These are phyloP conservation scores for Diatrype stigma DNA, from an alignment of 2,329 filamentous ascomycete genomes.

Conservation along the genomic window DNA sequence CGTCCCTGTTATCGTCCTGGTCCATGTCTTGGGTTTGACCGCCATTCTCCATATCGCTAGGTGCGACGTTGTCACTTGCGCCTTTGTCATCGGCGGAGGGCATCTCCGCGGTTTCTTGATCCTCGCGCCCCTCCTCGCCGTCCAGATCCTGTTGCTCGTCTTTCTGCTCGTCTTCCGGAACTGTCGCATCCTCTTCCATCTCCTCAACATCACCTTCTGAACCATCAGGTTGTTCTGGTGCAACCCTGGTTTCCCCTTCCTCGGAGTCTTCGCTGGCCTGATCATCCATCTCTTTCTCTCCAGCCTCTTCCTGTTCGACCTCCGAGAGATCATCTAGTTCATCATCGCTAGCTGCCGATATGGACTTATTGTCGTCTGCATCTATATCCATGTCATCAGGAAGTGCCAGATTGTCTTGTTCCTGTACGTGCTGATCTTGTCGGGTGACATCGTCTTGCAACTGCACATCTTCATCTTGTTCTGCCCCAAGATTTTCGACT, in stretches of 20 bases:
- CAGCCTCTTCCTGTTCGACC: conserved; percentile 35
- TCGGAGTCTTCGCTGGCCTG: conserved; percentile 34
- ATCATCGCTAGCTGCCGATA: conserved; percentile 48
- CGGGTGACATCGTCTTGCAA: conserved; percentile 53
- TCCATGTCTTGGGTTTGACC: conserved; percentile 64
- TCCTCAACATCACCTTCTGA: conserved; percentile 38
- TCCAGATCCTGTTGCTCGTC: conserved; percentile 30
- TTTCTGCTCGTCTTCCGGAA: conserved; percentile 33
- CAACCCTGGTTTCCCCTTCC: conserved; percentile 41
- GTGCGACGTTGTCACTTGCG: conserved; percentile 58
- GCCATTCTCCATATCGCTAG: conserved; percentile 59
- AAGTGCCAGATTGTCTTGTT: conserved; percentile 77
- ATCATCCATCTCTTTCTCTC: conserved; percentile 32
- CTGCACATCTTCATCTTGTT: conserved; percentile 53
- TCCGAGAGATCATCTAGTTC: conserved; percentile 56
- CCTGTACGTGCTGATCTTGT: conserved; percentile 71
- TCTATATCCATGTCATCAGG: conserved; percentile 87
- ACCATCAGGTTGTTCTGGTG: conserved; percentile 44
- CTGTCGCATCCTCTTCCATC: conserved; percentile 21
- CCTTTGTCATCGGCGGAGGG: conserved; percentile 40
- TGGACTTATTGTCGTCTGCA: conserved; percentile 56
- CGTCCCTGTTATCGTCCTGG: conserved; percentile 57
- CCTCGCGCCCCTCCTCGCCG: conserved; percentile 25
- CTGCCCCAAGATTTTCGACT: conserved; percentile 58
- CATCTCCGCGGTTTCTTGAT: conserved; percentile 27